Conservation (phyloP, 2,329 filamentous ascomycete genomes). For the Fusarium sp. region DNA sequence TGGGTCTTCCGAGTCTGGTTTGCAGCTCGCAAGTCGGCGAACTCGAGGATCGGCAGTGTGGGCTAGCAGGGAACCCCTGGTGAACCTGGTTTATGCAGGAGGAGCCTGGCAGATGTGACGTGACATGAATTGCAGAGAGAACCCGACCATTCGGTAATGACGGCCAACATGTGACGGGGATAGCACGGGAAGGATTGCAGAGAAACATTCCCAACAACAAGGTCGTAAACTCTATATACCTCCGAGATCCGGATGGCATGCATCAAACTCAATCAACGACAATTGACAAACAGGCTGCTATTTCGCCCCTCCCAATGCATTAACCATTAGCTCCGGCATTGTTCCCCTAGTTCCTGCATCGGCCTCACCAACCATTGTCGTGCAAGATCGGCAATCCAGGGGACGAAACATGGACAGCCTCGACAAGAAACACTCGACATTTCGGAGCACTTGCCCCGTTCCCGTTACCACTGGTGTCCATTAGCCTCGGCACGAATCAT, state of each 20-base stretch:
- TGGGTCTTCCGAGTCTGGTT: background rate
- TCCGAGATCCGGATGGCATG: slow-evolving; percentile 5
- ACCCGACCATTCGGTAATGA: slow-evolving; percentile 23
- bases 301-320: background rate
- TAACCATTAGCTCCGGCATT: background rate
- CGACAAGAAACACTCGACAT: background rate
- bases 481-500: slow-evolving; percentile 1
- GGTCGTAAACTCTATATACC: slow-evolving; percentile 13
- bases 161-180: background rate
- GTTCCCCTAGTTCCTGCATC: slow-evolving; percentile 8
- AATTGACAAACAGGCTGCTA: background rate
- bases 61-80: slow-evolving; percentile 10
- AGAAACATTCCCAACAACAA: slow-evolving; percentile 14
- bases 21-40: background rate
- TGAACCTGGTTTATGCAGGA: background rate
- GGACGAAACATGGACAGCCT: slow-evolving; percentile 11
- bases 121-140: slow-evolving; percentile 3
- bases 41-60: background rate
- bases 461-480: background rate
- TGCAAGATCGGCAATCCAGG: slow-evolving; percentile 24
- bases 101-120: background rate
- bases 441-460: slow-evolving; percentile 10
- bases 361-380: slow-evolving; percentile 11
- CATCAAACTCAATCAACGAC: background rate
- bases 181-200: background rate